Evolutionary conservation across 768 basidiomycete genomes (phyloP), one percentile per base, ranked within the genome.

Genomic region (Kwoniella heveanensis): DNA sequence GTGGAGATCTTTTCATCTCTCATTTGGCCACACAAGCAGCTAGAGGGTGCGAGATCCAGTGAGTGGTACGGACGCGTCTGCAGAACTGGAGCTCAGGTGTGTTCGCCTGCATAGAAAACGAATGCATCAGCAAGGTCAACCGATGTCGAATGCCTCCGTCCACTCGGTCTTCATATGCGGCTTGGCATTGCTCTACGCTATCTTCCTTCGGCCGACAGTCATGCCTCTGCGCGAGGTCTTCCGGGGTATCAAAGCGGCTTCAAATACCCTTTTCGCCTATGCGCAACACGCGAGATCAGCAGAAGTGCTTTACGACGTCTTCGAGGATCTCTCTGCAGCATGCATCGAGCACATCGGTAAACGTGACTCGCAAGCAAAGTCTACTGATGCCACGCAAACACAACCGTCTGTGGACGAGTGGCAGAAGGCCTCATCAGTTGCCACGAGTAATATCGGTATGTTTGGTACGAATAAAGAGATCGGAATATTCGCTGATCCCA

Each of bases 161-260:
- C 66, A 68, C 39, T 63, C 66, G 6, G 62, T 62, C 19, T 68
- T 68, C 47, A 68, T 60, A 26, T 68, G 66, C 54, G 66, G 66
- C 7, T 39, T 64, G 13, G 62, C 62, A 12, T 25, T 68, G n/a
- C 66, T 68, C 19, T 68, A 68, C 62, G 50, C 66, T 24, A 32
- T 60, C 15, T 68, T 68, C 62, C 57, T 63, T 5, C 46, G 37
- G 17, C 66, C 66, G 9, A 37, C 26, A 25, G 39, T 68, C 17
- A 46, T 68, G n/a, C 66, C 66, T 0, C 26, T 64, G 10, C 21
- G 54, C 25, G 58, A 63, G 7, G 48, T 68, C 21, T 68, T 68
- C 52, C 22, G 57, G 10, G 66, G 61, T 8, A 60, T 68, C 61
- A 68, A 68, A 44, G 61, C 66, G 1, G 56, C 66, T 4, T 68